These are phyloP conservation scores for Malassezia brasiliensis DNA, from an alignment of 1,284 basidiomycete species.

Conservation along the genomic window DNA sequence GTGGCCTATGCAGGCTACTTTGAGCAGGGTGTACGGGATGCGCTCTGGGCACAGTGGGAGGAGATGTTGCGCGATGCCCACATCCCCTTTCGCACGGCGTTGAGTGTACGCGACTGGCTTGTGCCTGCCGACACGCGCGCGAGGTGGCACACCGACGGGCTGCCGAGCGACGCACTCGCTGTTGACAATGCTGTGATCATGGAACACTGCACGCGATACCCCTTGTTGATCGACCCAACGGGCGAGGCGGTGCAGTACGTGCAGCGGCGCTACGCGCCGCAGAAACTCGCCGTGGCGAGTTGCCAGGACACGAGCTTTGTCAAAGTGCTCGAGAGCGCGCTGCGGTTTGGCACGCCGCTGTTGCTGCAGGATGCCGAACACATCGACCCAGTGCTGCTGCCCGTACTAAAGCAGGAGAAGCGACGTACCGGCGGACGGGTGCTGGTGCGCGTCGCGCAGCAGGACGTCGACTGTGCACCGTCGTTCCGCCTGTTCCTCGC, in stretches of 20 bases:
- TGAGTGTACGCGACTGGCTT: slow-evolving; percentile 87
- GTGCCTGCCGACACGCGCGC: slow-evolving; percentile 94
- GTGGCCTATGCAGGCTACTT: slow-evolving; percentile 96
- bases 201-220: slow-evolving; percentile 94
- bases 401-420: slow-evolving; percentile 93
- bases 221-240: slow-evolving; percentile 94
- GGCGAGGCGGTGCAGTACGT: slow-evolving; percentile 95
- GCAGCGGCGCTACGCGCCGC: slow-evolving; percentile 84
- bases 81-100: slow-evolving; percentile 82
- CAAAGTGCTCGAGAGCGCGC: slow-evolving; percentile 94
- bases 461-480: slow-evolving; percentile 98
- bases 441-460: slow-evolving; percentile 90
- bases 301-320: slow-evolving; percentile 98
- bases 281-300: slow-evolving; percentile 94
- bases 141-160: slow-evolving; percentile 85
- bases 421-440: slow-evolving; percentile 80
- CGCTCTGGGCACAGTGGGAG: slow-evolving; percentile 94
- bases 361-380: slow-evolving; percentile 97
- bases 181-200: slow-evolving; percentile 96
- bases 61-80: slow-evolving; percentile 76
- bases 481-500: slow-evolving; percentile 94
- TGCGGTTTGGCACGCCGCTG: slow-evolving; percentile 94
- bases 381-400: slow-evolving; percentile 93
- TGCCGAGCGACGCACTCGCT: slow-evolving; percentile 89
- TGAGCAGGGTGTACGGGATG: slow-evolving; percentile 93